A percentile compares a stretch with the other conserved stretches of the same genome.
Evolutionary conservation across 768 basidiomycete species (phyloP).

Genomic region (Galerina marginata): DNA sequence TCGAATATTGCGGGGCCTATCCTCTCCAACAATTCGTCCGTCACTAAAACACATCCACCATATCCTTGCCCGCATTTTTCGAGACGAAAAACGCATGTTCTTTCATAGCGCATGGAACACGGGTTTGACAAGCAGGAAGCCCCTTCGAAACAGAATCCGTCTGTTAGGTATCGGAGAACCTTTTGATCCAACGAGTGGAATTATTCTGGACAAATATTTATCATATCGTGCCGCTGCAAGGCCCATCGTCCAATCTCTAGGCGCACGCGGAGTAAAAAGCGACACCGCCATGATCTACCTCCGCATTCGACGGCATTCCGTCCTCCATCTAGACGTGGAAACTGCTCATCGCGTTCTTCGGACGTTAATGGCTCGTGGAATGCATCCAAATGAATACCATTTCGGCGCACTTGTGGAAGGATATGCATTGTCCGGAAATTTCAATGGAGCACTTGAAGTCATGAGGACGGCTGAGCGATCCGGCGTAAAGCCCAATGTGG

Average conservation of each 20-base stretch:
- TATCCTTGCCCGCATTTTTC: slow-evolving; percentile 57
- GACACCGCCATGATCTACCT: slow-evolving; percentile 64
- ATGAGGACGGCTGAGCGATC: slow-evolving; percentile 56
- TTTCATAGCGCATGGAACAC: slow-evolving; percentile 50
- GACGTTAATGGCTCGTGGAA: slow-evolving; percentile 66
- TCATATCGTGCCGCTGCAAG: slow-evolving; percentile 26
- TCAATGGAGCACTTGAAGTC: slow-evolving; percentile 57
- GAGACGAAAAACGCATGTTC: slow-evolving; percentile 52
- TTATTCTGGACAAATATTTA: slow-evolving; percentile 38
- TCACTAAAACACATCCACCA: slow-evolving; percentile 64
- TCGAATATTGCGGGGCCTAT: slow-evolving; percentile 51
- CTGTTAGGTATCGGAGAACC: slow-evolving; percentile 22
- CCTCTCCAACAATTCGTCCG: slow-evolving; percentile 44
- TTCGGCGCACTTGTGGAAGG: slow-evolving; percentile 79
- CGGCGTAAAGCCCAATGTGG: slow-evolving; percentile 61
- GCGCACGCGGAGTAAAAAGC: slow-evolving; percentile 51
- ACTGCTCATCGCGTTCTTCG: slow-evolving; percentile 61
- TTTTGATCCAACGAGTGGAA: slow-evolving; percentile 58
- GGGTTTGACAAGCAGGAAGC: slow-evolving; percentile 26
- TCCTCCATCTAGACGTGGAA: slow-evolving; percentile 54
- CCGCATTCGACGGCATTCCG: slow-evolving; percentile 67
- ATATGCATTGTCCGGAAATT: slow-evolving; percentile 64
- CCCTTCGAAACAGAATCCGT: slow-evolving; percentile 4
- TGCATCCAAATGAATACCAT: slow-evolving; percentile 76
- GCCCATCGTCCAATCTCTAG: slow-evolving; percentile 52